Base-by-base conservation (phyloP, 2,329 filamentous ascomycete species). In the Fusarium algeriense region DNA sequence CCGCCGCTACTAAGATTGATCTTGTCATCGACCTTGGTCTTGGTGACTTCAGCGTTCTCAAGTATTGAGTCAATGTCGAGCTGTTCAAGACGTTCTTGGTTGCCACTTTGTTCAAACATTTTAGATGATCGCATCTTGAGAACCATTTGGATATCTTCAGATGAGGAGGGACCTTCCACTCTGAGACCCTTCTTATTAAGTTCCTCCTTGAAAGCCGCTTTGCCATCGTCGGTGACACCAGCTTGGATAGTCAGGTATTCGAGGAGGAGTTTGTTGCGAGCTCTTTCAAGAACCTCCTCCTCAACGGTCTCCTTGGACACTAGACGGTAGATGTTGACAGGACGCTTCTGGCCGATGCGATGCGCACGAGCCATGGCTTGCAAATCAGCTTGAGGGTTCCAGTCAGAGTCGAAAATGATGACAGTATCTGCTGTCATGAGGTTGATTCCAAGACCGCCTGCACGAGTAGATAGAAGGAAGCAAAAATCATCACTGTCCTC, bases 281-380 rank as follows among this genome's bases (percentile, higher is more conserved):
- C 96, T 70, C 96, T 91, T 81, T 98, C 97, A 50, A 99, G 88
- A 46, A 99, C 94, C 80, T 99, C 96, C 81, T 99, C 96, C 79
- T 99, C 96, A 8, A 99, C 95, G 0, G 96, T 99, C 80, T 99
- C 96, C 81, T 98, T 98, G 4, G 96, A 97, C 2, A 99, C 95
- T 10, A 99, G 87, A 38, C 97, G 92, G 78, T 98, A 99, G 55
- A 99, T 95, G 73, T 93, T 98, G 73, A 99, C 96, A 10, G 96
- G 95, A 70, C 91, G 94, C 80, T 96, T 97, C 80, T 99, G 96
- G 5, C 96, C 96, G 72, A 99, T 99, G 80, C 96, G 93, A 82
- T 99, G 97, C 64, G 97, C 97, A 81, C 96, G 92, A 64, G 96
- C 96, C 96, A 99, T 99, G 43, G 96, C 96, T 80, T 99, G 96